Percentiles rank a stretch among this genome's conserved stretches.
phyloP scores from a whole-genome alignment of 108 stramenopile species.

The Chaetoceros tenuissimus region DNA sequence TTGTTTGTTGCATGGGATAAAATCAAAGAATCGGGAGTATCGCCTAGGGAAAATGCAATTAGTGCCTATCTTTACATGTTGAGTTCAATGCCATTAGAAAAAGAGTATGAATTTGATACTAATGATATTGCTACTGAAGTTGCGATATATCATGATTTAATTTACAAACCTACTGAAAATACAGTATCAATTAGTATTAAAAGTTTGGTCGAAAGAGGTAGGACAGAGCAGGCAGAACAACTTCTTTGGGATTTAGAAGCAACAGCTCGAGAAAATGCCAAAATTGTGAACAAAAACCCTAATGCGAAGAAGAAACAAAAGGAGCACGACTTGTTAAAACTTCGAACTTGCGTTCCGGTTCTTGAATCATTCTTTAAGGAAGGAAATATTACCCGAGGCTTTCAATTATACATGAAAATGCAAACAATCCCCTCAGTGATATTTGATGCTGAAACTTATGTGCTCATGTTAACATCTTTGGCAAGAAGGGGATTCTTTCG shows the following conservation, averaged over 20 bases:
- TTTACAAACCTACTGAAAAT: constrained; percentile 72
- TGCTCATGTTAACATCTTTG: constrained; percentile 47
- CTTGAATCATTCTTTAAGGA: constrained; percentile 48
- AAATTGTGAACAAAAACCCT: background rate
- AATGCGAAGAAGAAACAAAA: background rate
- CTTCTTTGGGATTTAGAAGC: constrained; percentile 43
- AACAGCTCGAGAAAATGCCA: constrained; percentile 5
- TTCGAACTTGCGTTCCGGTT: constrained; percentile 69
- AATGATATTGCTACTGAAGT: background rate
- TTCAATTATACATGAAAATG: constrained; percentile 63
- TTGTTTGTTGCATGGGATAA: constrained; percentile 45
- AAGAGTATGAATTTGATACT: background rate
- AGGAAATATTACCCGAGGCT: constrained; percentile 38
- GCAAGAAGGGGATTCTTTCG: constrained; percentile 65
- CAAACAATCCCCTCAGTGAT: constrained; percentile 30
- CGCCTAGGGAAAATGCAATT: constrained; percentile 23
- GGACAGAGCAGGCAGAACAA: constrained; percentile 59
- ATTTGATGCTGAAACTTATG: constrained; percentile 66
- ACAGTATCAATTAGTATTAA: constrained; percentile 58
- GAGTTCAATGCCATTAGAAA: background rate
- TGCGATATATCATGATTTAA: constrained; percentile 48
- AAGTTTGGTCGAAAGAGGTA: constrained; percentile 39
- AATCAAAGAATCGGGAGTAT: constrained; percentile 29
- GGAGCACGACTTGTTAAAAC: constrained; percentile 16
- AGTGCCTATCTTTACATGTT: constrained; percentile 52